These are phyloP conservation scores for Suhomyces taliae DNA, from an alignment of 1,139 yeast genomes.

Conservation along the genomic window DNA sequence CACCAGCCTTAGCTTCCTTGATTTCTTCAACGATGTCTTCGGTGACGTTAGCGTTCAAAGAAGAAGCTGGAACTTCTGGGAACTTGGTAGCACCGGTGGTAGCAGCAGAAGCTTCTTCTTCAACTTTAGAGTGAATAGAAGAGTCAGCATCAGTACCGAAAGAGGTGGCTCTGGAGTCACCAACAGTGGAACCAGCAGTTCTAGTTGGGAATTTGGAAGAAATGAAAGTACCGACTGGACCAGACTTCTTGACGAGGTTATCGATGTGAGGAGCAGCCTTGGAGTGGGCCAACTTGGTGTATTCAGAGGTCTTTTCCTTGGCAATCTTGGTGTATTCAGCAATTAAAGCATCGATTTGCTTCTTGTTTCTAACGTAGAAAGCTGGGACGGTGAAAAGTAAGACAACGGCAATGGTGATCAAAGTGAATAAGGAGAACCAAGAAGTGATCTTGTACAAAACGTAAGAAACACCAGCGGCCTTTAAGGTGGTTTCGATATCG, in stretches of 20 bases:
- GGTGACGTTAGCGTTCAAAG: constrained; percentile 16
- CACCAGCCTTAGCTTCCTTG: constrained; percentile 10
- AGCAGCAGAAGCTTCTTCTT: constrained; percentile 20
- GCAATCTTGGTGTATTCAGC: constrained; percentile 56
- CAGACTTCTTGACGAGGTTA: constrained; percentile 53
- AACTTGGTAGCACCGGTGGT: constrained; percentile 43
- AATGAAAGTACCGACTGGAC: constrained; percentile 63
- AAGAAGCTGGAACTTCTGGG: constrained; percentile 46
- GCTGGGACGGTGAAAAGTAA: constrained; percentile 75
- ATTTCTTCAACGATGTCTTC: constrained; percentile 15
- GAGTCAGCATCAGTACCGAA: constrained; percentile 28
- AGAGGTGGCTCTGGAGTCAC: constrained; percentile 39
- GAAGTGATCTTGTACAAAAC: constrained; percentile 72
- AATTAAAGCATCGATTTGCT: constrained; percentile 75
- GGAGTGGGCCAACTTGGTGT: constrained; percentile 50
- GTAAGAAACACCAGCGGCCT: constrained; percentile 67
- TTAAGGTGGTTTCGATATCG: constrained; percentile 67
- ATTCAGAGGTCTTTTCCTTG: constrained; percentile 56
- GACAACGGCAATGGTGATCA: constrained; percentile 58
- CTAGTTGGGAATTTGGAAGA: constrained; percentile 63
- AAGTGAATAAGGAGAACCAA: constrained; percentile 70
- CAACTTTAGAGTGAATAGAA: constrained; percentile 9
- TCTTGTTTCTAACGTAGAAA: constrained; percentile 70
- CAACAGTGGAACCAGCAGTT: constrained; percentile 73
- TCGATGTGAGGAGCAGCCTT: constrained; percentile 52